These are phyloP conservation scores for Lasiodiplodia sp. DNA, from an alignment of 2,329 filamentous ascomycete genomes.

Conservation along the genomic window DNA sequence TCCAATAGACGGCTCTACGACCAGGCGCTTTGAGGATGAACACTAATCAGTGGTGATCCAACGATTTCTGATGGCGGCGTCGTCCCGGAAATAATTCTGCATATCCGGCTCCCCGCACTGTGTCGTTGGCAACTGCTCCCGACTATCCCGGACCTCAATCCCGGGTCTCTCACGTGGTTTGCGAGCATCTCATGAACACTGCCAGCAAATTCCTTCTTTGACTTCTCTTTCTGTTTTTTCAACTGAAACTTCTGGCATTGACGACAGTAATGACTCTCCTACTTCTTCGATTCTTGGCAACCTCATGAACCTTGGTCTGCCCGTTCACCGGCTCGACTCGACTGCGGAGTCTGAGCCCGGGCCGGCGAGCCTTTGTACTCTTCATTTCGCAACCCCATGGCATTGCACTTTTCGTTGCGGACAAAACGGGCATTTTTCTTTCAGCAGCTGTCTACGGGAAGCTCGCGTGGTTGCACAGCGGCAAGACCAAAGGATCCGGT, in stretches of 20 bases:
- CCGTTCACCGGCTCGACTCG: not conserved
- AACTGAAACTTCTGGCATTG: conserved; percentile 24
- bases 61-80: conserved; percentile 1
- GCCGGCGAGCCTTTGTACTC: conserved; percentile 22
- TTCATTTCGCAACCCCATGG: conserved; percentile 28
- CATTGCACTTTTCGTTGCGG: conserved; percentile 22
- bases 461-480: not conserved
- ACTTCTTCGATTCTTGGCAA: conserved; percentile 19
- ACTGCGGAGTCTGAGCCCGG: not conserved
- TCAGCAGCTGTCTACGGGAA: not conserved
- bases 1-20: conserved; percentile 29
- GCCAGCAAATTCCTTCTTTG: conserved; percentile 21
- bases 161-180: conserved; percentile 23
- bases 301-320: conserved; percentile 26
- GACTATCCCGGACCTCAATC: conserved; percentile 18
- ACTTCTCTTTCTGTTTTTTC: conserved; percentile 2
- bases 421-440: conserved; percentile 10
- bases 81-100: conserved; percentile 11
- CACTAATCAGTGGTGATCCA: conserved; percentile 27
- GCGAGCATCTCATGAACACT: conserved; percentile 20
- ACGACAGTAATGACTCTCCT: conserved; percentile 30
- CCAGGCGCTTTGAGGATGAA: conserved; percentile 24
- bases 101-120: conserved; percentile 20
- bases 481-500: conserved; percentile 3
- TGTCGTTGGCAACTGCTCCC: conserved; percentile 19